These are phyloP conservation scores for Penicillium daleae DNA, from an alignment of 495 filamentous ascomycete genomes.

Conservation along the genomic window DNA sequence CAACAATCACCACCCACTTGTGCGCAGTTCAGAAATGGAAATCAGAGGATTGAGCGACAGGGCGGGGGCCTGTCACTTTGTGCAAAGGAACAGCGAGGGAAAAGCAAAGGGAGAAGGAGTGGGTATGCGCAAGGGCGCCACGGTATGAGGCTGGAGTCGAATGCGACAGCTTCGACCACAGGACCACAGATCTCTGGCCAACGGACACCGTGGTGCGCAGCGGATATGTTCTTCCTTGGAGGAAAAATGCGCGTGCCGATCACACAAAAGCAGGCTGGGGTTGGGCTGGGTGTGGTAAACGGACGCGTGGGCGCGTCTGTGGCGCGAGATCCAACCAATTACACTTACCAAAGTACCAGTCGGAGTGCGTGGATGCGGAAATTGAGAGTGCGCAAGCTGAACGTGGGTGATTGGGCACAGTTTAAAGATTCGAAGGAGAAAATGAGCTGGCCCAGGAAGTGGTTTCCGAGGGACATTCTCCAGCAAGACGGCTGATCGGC, in stretches of 20 bases:
- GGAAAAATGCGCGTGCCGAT: constrained; percentile 2
- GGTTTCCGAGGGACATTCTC: constrained; percentile 19
- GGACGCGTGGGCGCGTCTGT: constrained; percentile 5
- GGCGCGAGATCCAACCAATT: not conserved
- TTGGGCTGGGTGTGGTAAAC: not conserved
- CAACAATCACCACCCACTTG: not conserved
- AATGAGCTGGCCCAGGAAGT: constrained; percentile 13
- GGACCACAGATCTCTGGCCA: not conserved
- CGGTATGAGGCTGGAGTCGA: constrained; percentile 19
- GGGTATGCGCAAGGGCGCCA: constrained; percentile 10
- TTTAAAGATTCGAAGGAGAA: not conserved
- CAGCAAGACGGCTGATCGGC: constrained; percentile 1
- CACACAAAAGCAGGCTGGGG: constrained; percentile 8
- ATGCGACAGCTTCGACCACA: constrained; percentile 8
- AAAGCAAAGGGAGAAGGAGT: constrained; percentile 12
- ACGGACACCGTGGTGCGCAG: constrained; percentile 7
- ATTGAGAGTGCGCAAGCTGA: constrained; percentile 3
- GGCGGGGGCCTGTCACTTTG: not conserved
- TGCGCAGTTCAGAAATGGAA: not conserved
- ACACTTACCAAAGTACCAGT: constrained; percentile 1
- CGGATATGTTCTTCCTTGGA: constrained; percentile 1
- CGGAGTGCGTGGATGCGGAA: not conserved
- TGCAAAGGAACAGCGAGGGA: constrained; percentile 1
- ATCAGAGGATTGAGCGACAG: not conserved
- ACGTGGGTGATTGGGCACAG: not conserved